phyloP scores from a whole-genome alignment of 1,284 basidiomycete species.

The Cryptococcus sp. region DNA sequence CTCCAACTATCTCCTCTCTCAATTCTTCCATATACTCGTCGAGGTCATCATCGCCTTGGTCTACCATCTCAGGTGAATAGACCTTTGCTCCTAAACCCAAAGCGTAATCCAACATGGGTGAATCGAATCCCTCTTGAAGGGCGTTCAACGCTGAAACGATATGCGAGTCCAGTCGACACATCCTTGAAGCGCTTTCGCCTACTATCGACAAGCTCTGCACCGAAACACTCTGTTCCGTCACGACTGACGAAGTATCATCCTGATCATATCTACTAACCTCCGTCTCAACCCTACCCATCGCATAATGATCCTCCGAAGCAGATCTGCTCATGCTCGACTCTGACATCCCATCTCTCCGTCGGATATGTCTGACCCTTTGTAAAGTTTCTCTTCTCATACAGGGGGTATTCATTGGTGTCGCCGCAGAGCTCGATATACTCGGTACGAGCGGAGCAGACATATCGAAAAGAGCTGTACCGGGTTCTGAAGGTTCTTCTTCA shows the following conservation, averaged over 20 bases:
- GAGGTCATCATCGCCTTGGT: not conserved
- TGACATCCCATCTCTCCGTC: not conserved
- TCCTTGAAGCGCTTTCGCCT: not conserved
- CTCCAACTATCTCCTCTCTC: not conserved
- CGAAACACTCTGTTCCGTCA: not conserved
- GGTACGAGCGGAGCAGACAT: conserved; percentile 22
- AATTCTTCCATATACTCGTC: not conserved
- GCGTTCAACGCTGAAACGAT: conserved; percentile 1
- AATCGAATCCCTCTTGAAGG: not conserved
- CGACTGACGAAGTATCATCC: not conserved
- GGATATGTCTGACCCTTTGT: conserved; percentile 3
- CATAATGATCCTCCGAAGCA: not conserved
- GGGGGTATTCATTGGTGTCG: conserved; percentile 21
- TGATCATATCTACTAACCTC: not conserved
- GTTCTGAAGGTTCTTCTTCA: not conserved
- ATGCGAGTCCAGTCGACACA: conserved; percentile 3
- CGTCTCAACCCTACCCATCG: not conserved
- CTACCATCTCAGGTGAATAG: not conserved
- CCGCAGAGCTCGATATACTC: conserved; percentile 6
- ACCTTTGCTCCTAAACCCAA: not conserved
- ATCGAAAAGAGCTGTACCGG: conserved; percentile 17
- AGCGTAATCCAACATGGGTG: not conserved
- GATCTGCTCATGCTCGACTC: not conserved
- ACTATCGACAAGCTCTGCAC: not conserved
- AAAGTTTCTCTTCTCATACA: conserved; percentile 11